Percentiles rank a stretch among this genome's conserved stretches.
Evolutionary conservation across 345 rosid species (phyloP).

Genomic region (Rhizophora mangle): DNA sequence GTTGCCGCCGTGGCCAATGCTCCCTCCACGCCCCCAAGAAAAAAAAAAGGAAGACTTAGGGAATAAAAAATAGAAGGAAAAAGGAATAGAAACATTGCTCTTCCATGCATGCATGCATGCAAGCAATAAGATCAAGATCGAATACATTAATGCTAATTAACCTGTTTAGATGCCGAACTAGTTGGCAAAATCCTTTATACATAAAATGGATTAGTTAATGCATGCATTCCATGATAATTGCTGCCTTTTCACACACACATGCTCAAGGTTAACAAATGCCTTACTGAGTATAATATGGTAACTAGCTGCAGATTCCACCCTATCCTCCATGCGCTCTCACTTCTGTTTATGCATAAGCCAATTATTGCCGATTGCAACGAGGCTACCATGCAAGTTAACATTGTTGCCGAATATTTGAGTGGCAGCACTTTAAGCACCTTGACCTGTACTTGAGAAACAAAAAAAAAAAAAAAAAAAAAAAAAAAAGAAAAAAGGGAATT

Average conservation of each 20-base stretch:
- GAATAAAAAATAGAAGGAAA: too few relatives aligned
- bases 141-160: not conserved
- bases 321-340: constrained; percentile 30
- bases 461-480: not conserved
- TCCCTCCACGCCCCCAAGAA: constrained; percentile 25
- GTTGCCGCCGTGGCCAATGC: constrained; percentile 38
- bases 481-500: not conserved
- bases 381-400: constrained; percentile 44
- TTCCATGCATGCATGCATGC: too few relatives aligned
- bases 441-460: constrained; percentile 17
- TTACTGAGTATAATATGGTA: constrained; percentile 47
- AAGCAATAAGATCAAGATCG: too few relatives aligned
- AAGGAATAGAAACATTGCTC: too few relatives aligned
- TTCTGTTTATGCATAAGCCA: constrained; percentile 35
- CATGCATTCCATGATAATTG: too few relatives aligned
- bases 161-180: too few relatives aligned
- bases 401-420: constrained; percentile 38
- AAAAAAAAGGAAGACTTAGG: too few relatives aligned
- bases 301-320: constrained; percentile 41
- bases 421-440: constrained; percentile 37
- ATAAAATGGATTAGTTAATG: too few relatives aligned
- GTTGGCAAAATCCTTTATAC: too few relatives aligned
- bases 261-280: not conserved
- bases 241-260: too few relatives aligned
- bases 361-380: constrained; percentile 26